A percentile compares a stretch with the other conserved stretches of the same genome.
Conservation (phyloP, 371 early-diverging fungal genomes). For the Syncephalastrum racemosum region DNA sequence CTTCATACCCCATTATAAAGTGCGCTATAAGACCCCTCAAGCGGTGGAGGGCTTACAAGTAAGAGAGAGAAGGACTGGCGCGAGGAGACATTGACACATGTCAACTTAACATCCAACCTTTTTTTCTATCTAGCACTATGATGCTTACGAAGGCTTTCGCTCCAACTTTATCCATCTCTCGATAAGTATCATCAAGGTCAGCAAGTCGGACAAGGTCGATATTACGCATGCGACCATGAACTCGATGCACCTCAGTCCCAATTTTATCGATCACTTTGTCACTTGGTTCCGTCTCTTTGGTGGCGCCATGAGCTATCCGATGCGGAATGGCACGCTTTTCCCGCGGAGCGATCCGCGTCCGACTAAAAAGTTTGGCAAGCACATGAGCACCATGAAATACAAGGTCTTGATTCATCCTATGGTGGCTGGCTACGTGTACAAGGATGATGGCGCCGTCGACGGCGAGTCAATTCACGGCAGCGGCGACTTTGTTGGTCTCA, state of each 20-base stretch:
- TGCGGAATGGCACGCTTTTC: slow-evolving; percentile 43
- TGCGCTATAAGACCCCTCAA: slow-evolving; percentile 49
- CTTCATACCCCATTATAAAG: slow-evolving; percentile 55
- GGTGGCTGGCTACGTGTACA: slow-evolving; percentile 40
- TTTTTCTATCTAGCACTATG: slow-evolving; percentile 33
- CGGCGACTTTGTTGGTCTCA: slow-evolving; percentile 46
- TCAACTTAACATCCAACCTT: too few species aligned
- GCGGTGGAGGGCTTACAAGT: slow-evolving; percentile 17
- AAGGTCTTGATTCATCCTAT: slow-evolving; percentile 43
- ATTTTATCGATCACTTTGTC: slow-evolving; percentile 40
- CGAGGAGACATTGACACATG: slow-evolving; percentile 25
- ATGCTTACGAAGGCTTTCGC: slow-evolving; percentile 69
- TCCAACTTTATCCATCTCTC: slow-evolving; percentile 62
- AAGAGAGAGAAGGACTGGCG: slow-evolving; percentile 15
- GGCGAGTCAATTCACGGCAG: slow-evolving; percentile 21
- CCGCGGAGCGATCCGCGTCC: slow-evolving; percentile 27
- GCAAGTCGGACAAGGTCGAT: slow-evolving; percentile 17
- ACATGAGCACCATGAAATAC: slow-evolving; percentile 49
- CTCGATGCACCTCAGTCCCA: slow-evolving; percentile 46
- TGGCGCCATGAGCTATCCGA: slow-evolving; percentile 41
- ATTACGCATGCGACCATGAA: slow-evolving; percentile 31
- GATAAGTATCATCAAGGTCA: slow-evolving; percentile 46
- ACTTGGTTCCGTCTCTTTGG: slow-evolving; percentile 46
- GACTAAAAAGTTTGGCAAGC: slow-evolving; percentile 39
- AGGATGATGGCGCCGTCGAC: slow-evolving; percentile 29